Conservation (phyloP, 2,329 filamentous ascomycete species). For the Pseudocercospora musae region DNA sequence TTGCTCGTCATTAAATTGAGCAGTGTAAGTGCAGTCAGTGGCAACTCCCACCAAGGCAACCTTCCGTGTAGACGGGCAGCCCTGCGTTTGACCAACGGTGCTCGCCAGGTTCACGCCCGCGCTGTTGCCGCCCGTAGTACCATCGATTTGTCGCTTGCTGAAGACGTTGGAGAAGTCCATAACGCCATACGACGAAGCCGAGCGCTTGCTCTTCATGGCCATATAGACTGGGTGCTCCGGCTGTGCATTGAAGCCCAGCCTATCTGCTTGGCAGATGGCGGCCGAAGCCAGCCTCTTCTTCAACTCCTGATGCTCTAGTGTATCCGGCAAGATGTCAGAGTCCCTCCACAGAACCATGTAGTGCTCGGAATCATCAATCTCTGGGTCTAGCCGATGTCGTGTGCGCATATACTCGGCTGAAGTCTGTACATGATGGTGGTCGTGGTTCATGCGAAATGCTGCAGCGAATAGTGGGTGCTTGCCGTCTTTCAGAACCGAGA, state of each 20-base stretch:
- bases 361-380: slow-evolving; percentile 55
- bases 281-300: slow-evolving; percentile 39
- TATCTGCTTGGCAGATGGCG: slow-evolving; percentile 65
- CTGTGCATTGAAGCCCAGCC: slow-evolving; percentile 74
- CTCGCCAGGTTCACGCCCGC: slow-evolving; percentile 73
- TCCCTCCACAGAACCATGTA: slow-evolving; percentile 91
- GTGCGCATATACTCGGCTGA: slow-evolving; percentile 70
- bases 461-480: slow-evolving; percentile 80
- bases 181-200: slow-evolving; percentile 56
- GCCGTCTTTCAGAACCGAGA: slow-evolving; percentile 76
- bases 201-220: slow-evolving; percentile 49
- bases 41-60: slow-evolving; percentile 90
- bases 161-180: slow-evolving; percentile 65
- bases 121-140: slow-evolving; percentile 68
- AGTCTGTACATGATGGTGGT: slow-evolving; percentile 84
- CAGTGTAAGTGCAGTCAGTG: slow-evolving; percentile 86
- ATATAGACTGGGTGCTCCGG: slow-evolving; percentile 65
- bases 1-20: slow-evolving; percentile 63
- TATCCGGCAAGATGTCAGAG: slow-evolving; percentile 64
- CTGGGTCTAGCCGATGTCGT: slow-evolving; percentile 68
- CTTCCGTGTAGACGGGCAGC: slow-evolving; percentile 85
- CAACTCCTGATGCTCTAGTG: slow-evolving; percentile 57
- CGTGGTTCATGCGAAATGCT: slow-evolving; percentile 73
- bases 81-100: slow-evolving; percentile 76
- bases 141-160: slow-evolving; percentile 65